Evolutionary conservation across 257 asterid genomes (phyloP).

Genomic region (Nicotiana attenuata): DNA sequence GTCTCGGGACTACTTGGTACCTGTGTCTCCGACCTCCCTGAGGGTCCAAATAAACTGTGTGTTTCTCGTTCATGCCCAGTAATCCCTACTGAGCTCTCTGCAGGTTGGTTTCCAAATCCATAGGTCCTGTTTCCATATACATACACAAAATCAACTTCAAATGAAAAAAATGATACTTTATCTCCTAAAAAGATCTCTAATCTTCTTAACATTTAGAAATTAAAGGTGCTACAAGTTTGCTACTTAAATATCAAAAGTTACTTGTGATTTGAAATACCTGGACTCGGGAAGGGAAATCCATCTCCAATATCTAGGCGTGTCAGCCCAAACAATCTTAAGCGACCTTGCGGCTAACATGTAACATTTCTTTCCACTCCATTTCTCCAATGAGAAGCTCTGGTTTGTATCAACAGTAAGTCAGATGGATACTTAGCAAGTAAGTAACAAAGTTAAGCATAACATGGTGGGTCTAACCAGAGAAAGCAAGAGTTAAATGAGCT

Average conservation of each 20-base stretch:
- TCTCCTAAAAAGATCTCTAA: no score
- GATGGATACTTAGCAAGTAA: constrained; percentile 13
- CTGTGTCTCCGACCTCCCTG: constrained; percentile 24
- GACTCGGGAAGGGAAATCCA: constrained; percentile 50
- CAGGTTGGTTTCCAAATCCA: constrained; percentile 44
- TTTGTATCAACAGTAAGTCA: constrained; percentile 12
- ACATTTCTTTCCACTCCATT: constrained; percentile 63
- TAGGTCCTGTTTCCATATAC: not conserved
- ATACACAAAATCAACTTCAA: constrained; percentile 10
- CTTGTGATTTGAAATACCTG: constrained; percentile 38
- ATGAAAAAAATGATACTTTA: not conserved
- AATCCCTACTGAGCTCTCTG: constrained; percentile 32
- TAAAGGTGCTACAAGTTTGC: not conserved
- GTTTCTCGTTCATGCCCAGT: constrained; percentile 32
- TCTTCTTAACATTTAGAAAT: not conserved
- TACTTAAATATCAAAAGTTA: not conserved
- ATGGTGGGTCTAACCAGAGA: not conserved
- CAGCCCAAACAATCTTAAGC: constrained; percentile 53
- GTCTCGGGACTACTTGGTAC: constrained; percentile 24
- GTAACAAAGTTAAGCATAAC: not conserved
- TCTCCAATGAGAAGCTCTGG: constrained; percentile 76
- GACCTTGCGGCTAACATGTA: constrained; percentile 69
- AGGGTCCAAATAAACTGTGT: constrained; percentile 41
- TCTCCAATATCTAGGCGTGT: constrained; percentile 55
- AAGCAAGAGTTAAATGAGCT: not conserved